Percentiles rank a stretch among this genome's conserved stretches.
Evolutionary conservation across 31 red algal genomes (phyloP).

Genomic region (Endocladia muricata): DNA sequence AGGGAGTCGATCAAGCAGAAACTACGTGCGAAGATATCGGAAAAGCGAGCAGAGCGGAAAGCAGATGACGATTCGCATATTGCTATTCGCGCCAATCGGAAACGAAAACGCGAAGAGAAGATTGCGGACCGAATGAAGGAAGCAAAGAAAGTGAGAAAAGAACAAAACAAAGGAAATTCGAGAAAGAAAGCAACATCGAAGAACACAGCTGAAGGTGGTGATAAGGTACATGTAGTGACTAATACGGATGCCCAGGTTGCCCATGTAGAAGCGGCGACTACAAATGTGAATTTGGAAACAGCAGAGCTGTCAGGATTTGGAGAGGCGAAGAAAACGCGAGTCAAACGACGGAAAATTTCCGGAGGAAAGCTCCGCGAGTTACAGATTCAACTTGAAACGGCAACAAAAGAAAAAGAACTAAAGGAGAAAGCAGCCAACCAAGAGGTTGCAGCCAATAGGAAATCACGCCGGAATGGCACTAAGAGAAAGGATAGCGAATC

Average conservation of each 20-base stretch:
- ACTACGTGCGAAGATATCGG: conserved; percentile 51
- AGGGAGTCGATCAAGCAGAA: conserved; percentile 34
- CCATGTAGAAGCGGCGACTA: not conserved
- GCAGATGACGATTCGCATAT: conserved; percentile 48
- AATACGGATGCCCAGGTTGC: too few relatives aligned
- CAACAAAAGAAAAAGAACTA: conserved; percentile 24
- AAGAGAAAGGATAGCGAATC: not conserved
- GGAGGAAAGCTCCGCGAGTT: conserved; percentile 28
- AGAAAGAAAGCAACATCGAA: conserved; percentile 29
- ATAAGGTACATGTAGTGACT: too few relatives aligned
- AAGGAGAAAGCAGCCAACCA: conserved; percentile 14
- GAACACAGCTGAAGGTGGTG: not conserved
- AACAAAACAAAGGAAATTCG: conserved; percentile 22
- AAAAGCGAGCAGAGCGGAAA: conserved; percentile 47
- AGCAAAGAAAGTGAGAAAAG: conserved; percentile 16
- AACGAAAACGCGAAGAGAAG: conserved; percentile 64
- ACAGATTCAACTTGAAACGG: conserved; percentile 20
- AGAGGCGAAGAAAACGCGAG: conserved; percentile 23
- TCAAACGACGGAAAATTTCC: not conserved
- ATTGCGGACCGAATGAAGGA: conserved; percentile 37
- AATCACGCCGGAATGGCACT: not conserved
- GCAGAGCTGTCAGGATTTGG: conserved; percentile 16
- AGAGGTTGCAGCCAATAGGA: not conserved
- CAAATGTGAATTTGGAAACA: not conserved
- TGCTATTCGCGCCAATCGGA: conserved; percentile 18